These are phyloP conservation scores for Malassezia psittaci DNA, from an alignment of 1,284 basidiomycete species.

Conservation along the genomic window DNA sequence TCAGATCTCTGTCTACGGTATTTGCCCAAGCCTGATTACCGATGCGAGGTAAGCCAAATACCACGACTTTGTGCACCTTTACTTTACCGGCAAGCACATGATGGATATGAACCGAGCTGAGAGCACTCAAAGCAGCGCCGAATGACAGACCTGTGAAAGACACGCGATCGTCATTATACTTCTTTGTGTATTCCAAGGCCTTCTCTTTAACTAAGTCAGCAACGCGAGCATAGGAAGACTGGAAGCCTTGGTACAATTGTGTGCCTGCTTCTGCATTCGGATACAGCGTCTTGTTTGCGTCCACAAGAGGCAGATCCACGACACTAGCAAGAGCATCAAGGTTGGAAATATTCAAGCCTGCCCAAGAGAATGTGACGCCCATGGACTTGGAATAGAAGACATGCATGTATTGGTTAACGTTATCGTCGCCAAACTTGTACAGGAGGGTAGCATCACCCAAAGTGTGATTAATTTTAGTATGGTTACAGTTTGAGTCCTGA, in stretches of 20 bases:
- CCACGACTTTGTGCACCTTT: slow-evolving; percentile 5
- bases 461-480: not conserved
- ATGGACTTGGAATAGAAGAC: slow-evolving; percentile 14
- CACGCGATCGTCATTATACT: slow-evolving; percentile 10
- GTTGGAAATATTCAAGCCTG: slow-evolving; percentile 10
- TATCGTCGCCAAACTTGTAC: slow-evolving; percentile 7
- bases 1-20: slow-evolving; percentile 8
- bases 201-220: slow-evolving; percentile 1
- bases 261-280: not conserved
- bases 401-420: slow-evolving; percentile 17
- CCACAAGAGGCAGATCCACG: slow-evolving; percentile 12
- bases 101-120: slow-evolving; percentile 5
- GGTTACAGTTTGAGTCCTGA: slow-evolving; percentile 15
- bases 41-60: slow-evolving; percentile 16
- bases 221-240: slow-evolving; percentile 8
- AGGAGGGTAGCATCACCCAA: slow-evolving; percentile 15
- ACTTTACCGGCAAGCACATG: slow-evolving; percentile 15
- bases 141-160: slow-evolving; percentile 16
- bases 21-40: slow-evolving; percentile 19
- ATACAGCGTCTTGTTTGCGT: slow-evolving; percentile 4
- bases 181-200: slow-evolving; percentile 2
- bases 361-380: slow-evolving; percentile 14
- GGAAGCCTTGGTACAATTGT: slow-evolving; percentile 11
- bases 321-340: slow-evolving; percentile 3
- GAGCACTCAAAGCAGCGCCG: slow-evolving; percentile 8